Base-by-base conservation (phyloP, 2,329 filamentous ascomycete genomes). In the Moelleriella libera region DNA sequence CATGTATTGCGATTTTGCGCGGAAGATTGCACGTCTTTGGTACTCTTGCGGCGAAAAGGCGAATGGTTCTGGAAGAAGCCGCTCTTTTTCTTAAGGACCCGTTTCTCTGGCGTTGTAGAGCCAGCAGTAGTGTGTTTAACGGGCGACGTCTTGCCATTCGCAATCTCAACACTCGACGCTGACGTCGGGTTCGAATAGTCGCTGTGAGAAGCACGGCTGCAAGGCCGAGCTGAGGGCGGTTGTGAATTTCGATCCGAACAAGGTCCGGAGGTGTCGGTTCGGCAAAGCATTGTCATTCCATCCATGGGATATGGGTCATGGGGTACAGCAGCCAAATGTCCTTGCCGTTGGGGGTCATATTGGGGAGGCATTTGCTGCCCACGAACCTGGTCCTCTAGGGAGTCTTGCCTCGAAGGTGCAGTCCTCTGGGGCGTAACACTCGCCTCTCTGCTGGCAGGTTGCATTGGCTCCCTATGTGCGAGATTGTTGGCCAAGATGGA, bases 201-300 rank as follows among this genome's bases (percentile, higher is more conserved):
- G 64, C 90, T 97, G 55, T 86, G 82, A 45, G 87, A 92, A 58
- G 94, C 89, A 53, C 85, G 80, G 62, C 88, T 95, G 11, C 83
- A 83, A 44, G 88, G 87, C 43, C 88, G 77, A 45, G 77, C 80
- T 29, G 81, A 80, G 28, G 75, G 74, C 30, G 68, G 58, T 30
- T 70, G 64, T 5, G 68, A 69, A 51, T 65, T 66, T 37, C 63
- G 65, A 74, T 88, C 64, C 67, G 78, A 66, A 12, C 60, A 58
- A 40, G 82, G 76, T 4, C 81, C 84, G 12, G 62, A 57, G 39
- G 82, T 76, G 5, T 80, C 84, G 40, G 85, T 82, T 50, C 88
- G 81, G 65, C 90, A 97, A 52, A 96, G 83, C 78, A 97, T 94
- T 0, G 90, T 96, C 88, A 97, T 97, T 5, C 89, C 90, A 60